A percentile compares a stretch with the other conserved stretches of the same genome.
Conservation (phyloP, 495 filamentous ascomycete species). For the Amniculicola lignicola region DNA sequence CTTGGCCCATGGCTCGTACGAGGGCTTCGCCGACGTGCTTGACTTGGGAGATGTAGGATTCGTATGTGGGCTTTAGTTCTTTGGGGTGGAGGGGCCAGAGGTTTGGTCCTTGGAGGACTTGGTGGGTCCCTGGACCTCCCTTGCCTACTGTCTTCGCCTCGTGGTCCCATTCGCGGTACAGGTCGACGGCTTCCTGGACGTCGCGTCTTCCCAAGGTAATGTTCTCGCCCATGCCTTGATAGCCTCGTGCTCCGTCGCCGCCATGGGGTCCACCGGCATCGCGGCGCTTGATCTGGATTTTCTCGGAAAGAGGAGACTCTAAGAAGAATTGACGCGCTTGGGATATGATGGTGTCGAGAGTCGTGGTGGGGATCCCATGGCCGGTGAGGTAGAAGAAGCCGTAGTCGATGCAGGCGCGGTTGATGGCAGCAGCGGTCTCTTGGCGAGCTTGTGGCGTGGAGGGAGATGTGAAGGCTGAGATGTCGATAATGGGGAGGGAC, state of each 20-base stretch:
- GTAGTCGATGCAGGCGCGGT: constrained; percentile 30
- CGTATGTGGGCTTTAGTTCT: constrained; percentile 26
- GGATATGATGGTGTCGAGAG: constrained; percentile 29
- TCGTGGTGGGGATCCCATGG: constrained; percentile 34
- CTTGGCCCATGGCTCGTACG: constrained; percentile 34
- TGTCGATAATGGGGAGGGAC: constrained; percentile 36
- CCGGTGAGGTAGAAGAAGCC: constrained; percentile 43
- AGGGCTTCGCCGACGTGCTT: constrained; percentile 29
- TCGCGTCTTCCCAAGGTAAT: constrained; percentile 32
- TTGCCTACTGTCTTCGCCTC: not conserved
- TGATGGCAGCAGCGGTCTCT: constrained; percentile 20
- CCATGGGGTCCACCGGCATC: constrained; percentile 27
- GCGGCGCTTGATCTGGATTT: constrained; percentile 32
- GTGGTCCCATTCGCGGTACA: constrained; percentile 33
- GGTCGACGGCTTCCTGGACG: constrained; percentile 38
- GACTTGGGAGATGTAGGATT: constrained; percentile 31
- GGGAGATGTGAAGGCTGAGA: constrained; percentile 33
- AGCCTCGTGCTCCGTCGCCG: constrained; percentile 39
- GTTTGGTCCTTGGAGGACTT: constrained; percentile 35
- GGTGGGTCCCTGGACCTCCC: constrained; percentile 10
- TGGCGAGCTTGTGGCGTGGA: constrained; percentile 8
- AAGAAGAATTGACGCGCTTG: constrained; percentile 40
- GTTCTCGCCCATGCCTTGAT: constrained; percentile 38
- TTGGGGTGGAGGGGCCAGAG: constrained; percentile 34
- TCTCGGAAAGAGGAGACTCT: constrained; percentile 25